phyloP scores from a whole-genome alignment of 305 asterid genomes.

The Rubia peregrina region DNA sequence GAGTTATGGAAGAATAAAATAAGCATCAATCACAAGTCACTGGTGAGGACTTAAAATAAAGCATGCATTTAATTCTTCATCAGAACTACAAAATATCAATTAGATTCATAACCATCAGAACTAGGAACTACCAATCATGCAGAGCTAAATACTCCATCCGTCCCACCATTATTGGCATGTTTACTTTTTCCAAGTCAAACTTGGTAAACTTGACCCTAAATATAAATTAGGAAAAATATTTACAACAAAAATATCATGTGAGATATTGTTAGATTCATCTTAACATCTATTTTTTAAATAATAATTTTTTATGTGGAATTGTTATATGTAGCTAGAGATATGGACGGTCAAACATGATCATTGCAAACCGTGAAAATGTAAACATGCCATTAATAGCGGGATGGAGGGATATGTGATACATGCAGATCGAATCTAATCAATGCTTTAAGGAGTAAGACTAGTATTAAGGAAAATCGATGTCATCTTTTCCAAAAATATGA shows the following conservation, averaged over 20 bases:
- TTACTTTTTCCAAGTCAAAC: too few species aligned
- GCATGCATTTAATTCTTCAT: background rate
- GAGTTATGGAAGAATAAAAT: background rate
- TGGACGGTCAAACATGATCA: too few species aligned
- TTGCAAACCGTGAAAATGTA: too few species aligned
- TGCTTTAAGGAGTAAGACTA: background rate
- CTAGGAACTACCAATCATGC: background rate
- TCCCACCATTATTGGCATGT: too few species aligned
- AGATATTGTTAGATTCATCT: too few species aligned
- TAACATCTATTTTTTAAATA: too few species aligned
- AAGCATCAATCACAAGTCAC: background rate
- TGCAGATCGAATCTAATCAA: background rate
- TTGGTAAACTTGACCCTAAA: too few species aligned
- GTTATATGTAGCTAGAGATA: too few species aligned
- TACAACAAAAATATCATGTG: too few species aligned
- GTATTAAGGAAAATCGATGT: background rate
- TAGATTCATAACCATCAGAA: constrained; percentile 4
- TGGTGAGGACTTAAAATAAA: background rate
- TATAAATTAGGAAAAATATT: too few species aligned
- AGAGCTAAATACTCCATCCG: background rate
- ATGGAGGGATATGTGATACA: background rate
- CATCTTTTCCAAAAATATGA: background rate
- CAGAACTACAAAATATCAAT: background rate
- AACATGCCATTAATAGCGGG: too few species aligned
- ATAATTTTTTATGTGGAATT: too few species aligned